Evolutionary conservation across 2,329 filamentous ascomycete genomes (phyloP).

Genomic region (Boeremia lycopersici): DNA sequence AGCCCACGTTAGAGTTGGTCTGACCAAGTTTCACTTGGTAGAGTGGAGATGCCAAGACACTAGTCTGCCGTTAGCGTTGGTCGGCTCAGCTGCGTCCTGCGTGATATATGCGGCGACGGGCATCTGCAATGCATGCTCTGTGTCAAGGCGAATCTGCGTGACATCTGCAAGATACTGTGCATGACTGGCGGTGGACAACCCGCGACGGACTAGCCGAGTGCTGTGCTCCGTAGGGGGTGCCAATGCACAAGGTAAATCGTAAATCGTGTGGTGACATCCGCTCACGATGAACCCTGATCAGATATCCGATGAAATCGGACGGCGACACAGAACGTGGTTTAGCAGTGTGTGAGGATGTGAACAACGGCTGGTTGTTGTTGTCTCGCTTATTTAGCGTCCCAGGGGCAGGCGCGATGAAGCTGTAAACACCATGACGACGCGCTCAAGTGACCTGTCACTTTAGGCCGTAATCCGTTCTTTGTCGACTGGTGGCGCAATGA

Average conservation of each 20-base stretch:
- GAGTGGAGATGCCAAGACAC: too few species aligned
- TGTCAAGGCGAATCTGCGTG: slow-evolving; percentile 45
- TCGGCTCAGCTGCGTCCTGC: too few species aligned
- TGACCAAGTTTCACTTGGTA: too few species aligned
- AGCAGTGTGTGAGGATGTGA: slow-evolving; percentile 11
- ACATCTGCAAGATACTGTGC: slow-evolving; percentile 47
- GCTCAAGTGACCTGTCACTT: slow-evolving; percentile 17
- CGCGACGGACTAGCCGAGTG: slow-evolving; percentile 24
- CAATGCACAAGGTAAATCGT: neutral
- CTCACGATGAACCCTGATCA: slow-evolving; percentile 13
- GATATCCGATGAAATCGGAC: slow-evolving; percentile 7
- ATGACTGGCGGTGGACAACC: slow-evolving; percentile 32
- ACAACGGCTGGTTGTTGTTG: slow-evolving; percentile 1
- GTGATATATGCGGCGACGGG: slow-evolving; percentile 32
- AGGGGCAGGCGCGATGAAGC: slow-evolving; percentile 31
- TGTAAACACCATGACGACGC: slow-evolving; percentile 40
- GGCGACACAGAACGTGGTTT: slow-evolving; percentile 26
- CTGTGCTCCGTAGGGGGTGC: slow-evolving; percentile 18
- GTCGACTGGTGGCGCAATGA: slow-evolving; percentile 28
- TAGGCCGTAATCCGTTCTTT: slow-evolving; percentile 13
- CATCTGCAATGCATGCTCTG: slow-evolving; percentile 39
- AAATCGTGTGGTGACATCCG: slow-evolving; percentile 14
- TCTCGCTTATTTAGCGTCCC: slow-evolving; percentile 32
- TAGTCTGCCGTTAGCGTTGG: too few species aligned
- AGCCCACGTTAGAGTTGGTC: too few species aligned